Conservation (phyloP, 108 stramenopile genomes). For the Hondaea fermentalgiana region DNA sequence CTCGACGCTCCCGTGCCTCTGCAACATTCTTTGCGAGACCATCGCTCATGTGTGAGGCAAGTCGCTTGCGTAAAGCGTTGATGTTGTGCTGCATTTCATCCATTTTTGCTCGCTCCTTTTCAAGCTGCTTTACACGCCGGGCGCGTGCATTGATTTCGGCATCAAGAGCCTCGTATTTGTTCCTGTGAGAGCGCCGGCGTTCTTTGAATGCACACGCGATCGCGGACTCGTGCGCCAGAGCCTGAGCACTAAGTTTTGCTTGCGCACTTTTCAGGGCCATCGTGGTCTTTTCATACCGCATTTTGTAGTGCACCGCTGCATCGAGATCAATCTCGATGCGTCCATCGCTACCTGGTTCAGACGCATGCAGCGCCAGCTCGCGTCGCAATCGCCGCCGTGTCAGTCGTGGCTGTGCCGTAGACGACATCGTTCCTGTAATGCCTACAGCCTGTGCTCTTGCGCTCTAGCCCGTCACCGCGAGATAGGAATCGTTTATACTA, state of each 20-base stretch:
- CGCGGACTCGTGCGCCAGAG: neutral
- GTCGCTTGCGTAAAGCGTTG: neutral
- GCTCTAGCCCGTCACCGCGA: too few relatives aligned
- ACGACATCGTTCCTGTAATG: too few relatives aligned
- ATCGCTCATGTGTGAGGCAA: neutral
- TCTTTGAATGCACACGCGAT: too few relatives aligned
- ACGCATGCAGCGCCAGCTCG: too few relatives aligned
- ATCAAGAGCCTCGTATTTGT: neutral
- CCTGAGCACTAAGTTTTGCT: neutral
- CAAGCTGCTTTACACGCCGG: neutral
- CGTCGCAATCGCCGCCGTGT: too few relatives aligned
- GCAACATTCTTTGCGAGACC: neutral
- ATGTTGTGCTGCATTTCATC: neutral
- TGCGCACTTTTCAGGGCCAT: neutral
- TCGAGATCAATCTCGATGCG: neutral
- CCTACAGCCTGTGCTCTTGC: too few relatives aligned
- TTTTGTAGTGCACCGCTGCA: neutral
- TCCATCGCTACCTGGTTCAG: neutral
- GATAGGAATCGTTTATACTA: too few relatives aligned
- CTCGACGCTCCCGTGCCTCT: neutral
- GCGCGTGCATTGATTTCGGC: neutral
- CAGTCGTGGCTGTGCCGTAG: too few relatives aligned
- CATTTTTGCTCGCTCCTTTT: neutral
- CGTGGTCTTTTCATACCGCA: neutral
- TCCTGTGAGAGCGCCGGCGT: neutral